Evolutionary conservation across 2,329 filamentous ascomycete genomes (phyloP), one percentile per base, ranked within the genome.

Genomic region (Pseudogymnoascus destructans): DNA sequence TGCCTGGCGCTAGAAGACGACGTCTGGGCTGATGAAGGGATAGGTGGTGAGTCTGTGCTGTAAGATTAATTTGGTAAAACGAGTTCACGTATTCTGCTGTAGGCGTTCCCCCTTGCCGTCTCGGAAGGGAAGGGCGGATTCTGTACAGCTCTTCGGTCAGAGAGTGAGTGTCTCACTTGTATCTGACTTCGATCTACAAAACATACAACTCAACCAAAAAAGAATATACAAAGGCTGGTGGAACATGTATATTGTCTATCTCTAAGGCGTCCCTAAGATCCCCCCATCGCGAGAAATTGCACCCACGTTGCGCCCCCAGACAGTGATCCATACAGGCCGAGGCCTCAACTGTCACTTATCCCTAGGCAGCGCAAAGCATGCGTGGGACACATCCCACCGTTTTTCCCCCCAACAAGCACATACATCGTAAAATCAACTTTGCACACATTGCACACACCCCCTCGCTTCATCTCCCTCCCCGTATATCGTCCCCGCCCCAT

Each of bases 361-460:
- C 25, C 46, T 17, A 11, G 25, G n/a, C 46, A 52, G n/a, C 46
- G 46, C 46, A 52, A 30, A 7, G 46, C 46, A 30, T 52, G 15
- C 46, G 25, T 52, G 3, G 46, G 19, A 52, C 46, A 52, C 46
- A 11, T 52, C 46, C 46, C 46, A 52, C 46, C 46, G 23, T 52
- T 52, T 36, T 52, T 52, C 46, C 46, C 46, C 30, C 46, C 46
- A 52, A 52, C 46, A 52, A 52, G 25, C 46, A 52, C 46, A 52
- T 52, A 52, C 46, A 52, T 52, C 46, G 46, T 52, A 52, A 52
- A 52, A 52, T 52, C 46, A 52, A 52, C 46, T 52, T 30, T 52
- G 46, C 46, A 52, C 46, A 52, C 46, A 52, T 52, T 52, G 46
- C 25, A 52, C 46, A 52, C 23, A 30, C 23, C 23, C 42, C 46